phyloP scores from a whole-genome alignment of 1,139 yeast species.

The Kluyveromyces sp. region DNA sequence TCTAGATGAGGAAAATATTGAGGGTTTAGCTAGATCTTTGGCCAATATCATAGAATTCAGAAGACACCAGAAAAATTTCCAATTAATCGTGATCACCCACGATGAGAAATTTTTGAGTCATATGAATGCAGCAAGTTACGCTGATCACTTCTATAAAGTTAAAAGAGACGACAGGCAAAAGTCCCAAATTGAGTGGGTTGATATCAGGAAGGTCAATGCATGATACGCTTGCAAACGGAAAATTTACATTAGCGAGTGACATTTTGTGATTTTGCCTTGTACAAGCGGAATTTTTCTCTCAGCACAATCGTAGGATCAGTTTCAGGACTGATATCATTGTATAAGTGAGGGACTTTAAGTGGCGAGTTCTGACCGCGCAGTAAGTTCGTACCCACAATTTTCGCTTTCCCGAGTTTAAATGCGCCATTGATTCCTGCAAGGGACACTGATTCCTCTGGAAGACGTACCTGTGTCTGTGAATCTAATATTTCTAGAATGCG shows the following conservation, averaged over 20 bases:
- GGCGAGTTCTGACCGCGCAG: neutral
- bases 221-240: slow-evolving; percentile 8
- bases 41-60: slow-evolving; percentile 70
- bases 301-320: slow-evolving; percentile 17
- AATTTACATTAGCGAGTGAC: slow-evolving; percentile 21
- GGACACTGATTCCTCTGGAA: slow-evolving; percentile 19
- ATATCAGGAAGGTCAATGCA: slow-evolving; percentile 35
- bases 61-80: slow-evolving; percentile 78
- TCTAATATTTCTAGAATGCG: slow-evolving; percentile 27
- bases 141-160: slow-evolving; percentile 84
- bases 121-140: slow-evolving; percentile 77
- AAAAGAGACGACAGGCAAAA: slow-evolving; percentile 74
- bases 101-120: slow-evolving; percentile 84
- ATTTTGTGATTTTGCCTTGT: slow-evolving; percentile 35
- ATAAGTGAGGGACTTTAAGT: neutral
- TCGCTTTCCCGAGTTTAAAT: slow-evolving; percentile 29
- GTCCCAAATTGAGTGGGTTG: slow-evolving; percentile 58
- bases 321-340: neutral
- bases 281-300: slow-evolving; percentile 31
- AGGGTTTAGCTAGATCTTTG: slow-evolving; percentile 76
- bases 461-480: slow-evolving; percentile 11
- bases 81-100: slow-evolving; percentile 89
- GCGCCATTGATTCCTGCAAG: slow-evolving; percentile 38
- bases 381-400: neutral
- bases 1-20: slow-evolving; percentile 82